phyloP scores from a whole-genome alignment of 805 yeast genomes.

The Candida corydali region DNA sequence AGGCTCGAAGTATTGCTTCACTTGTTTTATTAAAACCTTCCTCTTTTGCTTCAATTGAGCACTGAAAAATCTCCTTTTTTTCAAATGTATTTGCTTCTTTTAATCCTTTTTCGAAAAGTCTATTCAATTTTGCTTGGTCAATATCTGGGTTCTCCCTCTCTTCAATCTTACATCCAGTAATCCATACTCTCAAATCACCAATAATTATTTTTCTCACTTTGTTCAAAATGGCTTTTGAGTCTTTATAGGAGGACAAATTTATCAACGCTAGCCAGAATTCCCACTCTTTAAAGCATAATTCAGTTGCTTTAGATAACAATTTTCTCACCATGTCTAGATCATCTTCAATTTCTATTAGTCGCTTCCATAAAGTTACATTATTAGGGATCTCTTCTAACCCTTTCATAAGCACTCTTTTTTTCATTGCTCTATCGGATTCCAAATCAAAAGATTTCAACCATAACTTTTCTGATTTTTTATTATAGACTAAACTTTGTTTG shows the following conservation, averaged over 20 bases:
- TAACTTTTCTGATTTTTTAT: slow-evolving; percentile 52
- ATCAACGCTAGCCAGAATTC: slow-evolving; percentile 63
- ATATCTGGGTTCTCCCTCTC: slow-evolving; percentile 44
- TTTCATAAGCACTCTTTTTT: slow-evolving; percentile 58
- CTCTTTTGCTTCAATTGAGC: slow-evolving; percentile 44
- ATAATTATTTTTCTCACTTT: slow-evolving; percentile 55
- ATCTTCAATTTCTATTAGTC: slow-evolving; percentile 56
- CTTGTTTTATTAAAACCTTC: slow-evolving; percentile 46
- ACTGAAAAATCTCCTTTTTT: slow-evolving; percentile 49
- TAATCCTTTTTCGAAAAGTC: slow-evolving; percentile 47
- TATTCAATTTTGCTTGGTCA: slow-evolving; percentile 42
- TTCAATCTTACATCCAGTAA: slow-evolving; percentile 66
- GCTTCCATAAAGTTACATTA: slow-evolving; percentile 63
- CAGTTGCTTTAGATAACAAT: slow-evolving; percentile 62
- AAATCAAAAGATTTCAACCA: slow-evolving; percentile 73
- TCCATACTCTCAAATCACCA: slow-evolving; percentile 55
- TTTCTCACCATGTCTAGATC: slow-evolving; percentile 45
- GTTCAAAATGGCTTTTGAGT: slow-evolving; percentile 53
- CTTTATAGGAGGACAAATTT: slow-evolving; percentile 38
- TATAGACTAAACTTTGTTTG: slow-evolving; percentile 58
- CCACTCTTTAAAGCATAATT: slow-evolving; percentile 60
- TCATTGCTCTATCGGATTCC: slow-evolving; percentile 53
- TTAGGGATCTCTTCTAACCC: slow-evolving; percentile 66
- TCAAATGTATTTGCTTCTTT: slow-evolving; percentile 31
- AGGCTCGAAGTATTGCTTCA: slow-evolving; percentile 46